These are phyloP conservation scores for Debaryomyces maramus DNA, from an alignment of 805 yeast species.

Conservation along the genomic window DNA sequence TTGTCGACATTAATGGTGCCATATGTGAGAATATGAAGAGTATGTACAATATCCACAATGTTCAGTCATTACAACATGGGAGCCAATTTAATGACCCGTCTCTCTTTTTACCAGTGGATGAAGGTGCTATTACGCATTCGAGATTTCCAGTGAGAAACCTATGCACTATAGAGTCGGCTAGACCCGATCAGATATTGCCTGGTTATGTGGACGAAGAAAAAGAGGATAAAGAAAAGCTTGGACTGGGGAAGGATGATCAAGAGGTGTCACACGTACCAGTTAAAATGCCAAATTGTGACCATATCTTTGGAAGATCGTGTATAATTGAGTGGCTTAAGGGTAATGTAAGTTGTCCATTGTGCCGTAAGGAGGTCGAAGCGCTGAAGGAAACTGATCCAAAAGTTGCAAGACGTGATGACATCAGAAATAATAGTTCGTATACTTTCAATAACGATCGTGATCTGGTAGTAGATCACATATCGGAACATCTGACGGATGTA, in stretches of 20 bases:
- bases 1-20: slow-evolving; percentile 3
- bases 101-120: slow-evolving; percentile 33
- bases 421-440: slow-evolving; percentile 13
- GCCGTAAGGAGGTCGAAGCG: slow-evolving; percentile 38
- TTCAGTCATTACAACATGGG: slow-evolving; percentile 10
- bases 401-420: slow-evolving; percentile 11
- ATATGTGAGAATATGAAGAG: slow-evolving; percentile 6
- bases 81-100: slow-evolving; percentile 30
- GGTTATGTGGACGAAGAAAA: slow-evolving; percentile 21
- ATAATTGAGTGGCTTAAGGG: slow-evolving; percentile 42
- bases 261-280: slow-evolving; percentile 32
- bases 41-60: slow-evolving; percentile 2
- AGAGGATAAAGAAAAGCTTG: slow-evolving; percentile 9
- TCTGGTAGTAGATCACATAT: slow-evolving; percentile 23
- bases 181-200: slow-evolving; percentile 27
- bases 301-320: slow-evolving; percentile 42
- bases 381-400: slow-evolving; percentile 18
- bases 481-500: slow-evolving; percentile 33
- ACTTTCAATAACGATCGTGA: slow-evolving; percentile 20
- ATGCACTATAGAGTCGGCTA: slow-evolving; percentile 16
- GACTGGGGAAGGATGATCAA: slow-evolving; percentile 10
- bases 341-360: slow-evolving; percentile 42
- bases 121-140: slow-evolving; percentile 20
- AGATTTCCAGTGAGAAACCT: slow-evolving; percentile 30
- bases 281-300: slow-evolving; percentile 43